Evolutionary conservation across 257 asterid species (phyloP).

Genomic region (Euphrasia confusa): DNA sequence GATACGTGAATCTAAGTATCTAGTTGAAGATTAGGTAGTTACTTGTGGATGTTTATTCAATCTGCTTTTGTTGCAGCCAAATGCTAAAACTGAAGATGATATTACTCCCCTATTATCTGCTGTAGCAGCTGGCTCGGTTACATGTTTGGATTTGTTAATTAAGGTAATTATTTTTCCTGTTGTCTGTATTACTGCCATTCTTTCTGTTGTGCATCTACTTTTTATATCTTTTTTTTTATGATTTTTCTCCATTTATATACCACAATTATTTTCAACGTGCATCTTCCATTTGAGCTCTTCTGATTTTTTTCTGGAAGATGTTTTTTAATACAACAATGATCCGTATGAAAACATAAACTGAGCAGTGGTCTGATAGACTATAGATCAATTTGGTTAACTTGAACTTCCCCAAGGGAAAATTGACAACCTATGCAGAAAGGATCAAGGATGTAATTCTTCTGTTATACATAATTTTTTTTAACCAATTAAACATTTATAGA

Average conservation of each 20-base stretch:
- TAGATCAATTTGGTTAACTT: background rate
- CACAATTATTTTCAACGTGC: background rate
- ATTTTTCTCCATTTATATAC: background rate
- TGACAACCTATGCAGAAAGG: no score
- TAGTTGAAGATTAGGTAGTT: background rate
- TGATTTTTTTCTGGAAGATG: background rate
- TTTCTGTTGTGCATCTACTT: background rate
- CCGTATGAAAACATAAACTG: background rate
- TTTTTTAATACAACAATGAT: background rate
- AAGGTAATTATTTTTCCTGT: slow-evolving; percentile 42
- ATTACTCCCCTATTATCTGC: slow-evolving; percentile 80
- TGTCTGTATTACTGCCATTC: background rate
- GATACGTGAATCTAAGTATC: slow-evolving; percentile 1
- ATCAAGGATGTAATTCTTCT: background rate
- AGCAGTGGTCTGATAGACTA: background rate
- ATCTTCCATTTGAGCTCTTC: background rate
- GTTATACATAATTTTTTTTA: background rate
- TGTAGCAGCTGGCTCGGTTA: slow-evolving; percentile 90
- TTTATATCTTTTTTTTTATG: background rate
- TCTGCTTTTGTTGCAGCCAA: slow-evolving; percentile 60
- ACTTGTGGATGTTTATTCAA: slow-evolving; percentile 2
- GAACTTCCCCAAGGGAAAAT: no score
- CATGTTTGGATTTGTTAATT: slow-evolving; percentile 66
- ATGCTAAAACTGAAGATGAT: slow-evolving; percentile 77
- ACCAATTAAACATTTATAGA: background rate